Conservation (phyloP, 129 eudicot genomes). For the Ambrosia trifida region DNA sequence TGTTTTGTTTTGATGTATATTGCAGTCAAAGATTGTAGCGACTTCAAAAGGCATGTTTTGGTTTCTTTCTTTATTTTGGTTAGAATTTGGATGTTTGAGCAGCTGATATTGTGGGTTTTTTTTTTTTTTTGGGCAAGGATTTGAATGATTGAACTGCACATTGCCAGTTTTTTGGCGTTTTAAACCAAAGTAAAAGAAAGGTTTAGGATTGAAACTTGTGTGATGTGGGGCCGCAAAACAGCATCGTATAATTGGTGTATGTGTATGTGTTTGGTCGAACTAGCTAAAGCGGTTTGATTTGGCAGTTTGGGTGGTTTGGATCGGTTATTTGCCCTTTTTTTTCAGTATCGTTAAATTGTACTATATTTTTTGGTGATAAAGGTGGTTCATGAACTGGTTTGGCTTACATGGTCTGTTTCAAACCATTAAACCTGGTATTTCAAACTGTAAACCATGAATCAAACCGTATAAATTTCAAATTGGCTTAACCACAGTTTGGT, state of each 20-base stretch:
- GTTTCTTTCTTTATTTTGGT: slow-evolving; percentile 5
- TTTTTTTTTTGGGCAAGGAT: slow-evolving; percentile 13
- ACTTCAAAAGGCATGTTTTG: slow-evolving; percentile 21
- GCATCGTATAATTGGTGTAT: not conserved
- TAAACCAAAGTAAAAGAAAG: slow-evolving; percentile 23
- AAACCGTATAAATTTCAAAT: too few species aligned
- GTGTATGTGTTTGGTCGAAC: too few species aligned
- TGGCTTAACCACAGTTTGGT: too few species aligned
- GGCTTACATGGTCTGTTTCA: too few species aligned
- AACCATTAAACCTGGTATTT: too few species aligned
- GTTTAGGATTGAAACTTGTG: slow-evolving; percentile 19
- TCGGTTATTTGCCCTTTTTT: too few species aligned
- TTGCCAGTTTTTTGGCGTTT: slow-evolving; percentile 24
- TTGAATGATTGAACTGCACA: slow-evolving; percentile 3
- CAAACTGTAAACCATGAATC: too few species aligned
- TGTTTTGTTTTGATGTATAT: slow-evolving; percentile 22
- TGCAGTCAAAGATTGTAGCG: slow-evolving; percentile 14
- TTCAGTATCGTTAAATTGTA: too few species aligned
- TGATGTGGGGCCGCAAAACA: slow-evolving; percentile 3
- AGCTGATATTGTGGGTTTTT: slow-evolving; percentile 26
- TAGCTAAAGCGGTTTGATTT: too few species aligned
- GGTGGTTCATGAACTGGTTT: too few species aligned
- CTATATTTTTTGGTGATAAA: too few species aligned
- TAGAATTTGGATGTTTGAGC: slow-evolving; percentile 8
- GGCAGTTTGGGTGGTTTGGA: too few species aligned